Conservation (phyloP, 2,329 filamentous ascomycete genomes). For the Xylariaceae sp. region DNA sequence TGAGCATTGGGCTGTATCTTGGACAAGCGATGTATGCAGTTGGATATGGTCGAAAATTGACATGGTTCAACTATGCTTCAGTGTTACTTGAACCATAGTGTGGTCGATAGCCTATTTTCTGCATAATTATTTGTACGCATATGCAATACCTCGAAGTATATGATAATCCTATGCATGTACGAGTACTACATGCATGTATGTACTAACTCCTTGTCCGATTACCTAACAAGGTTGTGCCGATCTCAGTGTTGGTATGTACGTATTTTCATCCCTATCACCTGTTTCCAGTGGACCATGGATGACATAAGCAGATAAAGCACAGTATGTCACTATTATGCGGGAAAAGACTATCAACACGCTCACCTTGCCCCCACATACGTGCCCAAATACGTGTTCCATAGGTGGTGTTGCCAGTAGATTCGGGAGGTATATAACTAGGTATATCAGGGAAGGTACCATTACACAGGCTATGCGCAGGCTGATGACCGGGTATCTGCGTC, state of each 20-base stretch:
- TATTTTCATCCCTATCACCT: not conserved
- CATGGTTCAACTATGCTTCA: not conserved
- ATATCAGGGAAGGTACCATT: not conserved
- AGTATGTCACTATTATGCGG: not conserved
- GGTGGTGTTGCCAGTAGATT: not conserved
- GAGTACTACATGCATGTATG: too few species aligned
- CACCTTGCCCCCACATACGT: not conserved
- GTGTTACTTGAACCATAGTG: too few species aligned
- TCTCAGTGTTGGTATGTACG: not conserved
- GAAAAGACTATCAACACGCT: not conserved
- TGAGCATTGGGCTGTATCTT: not conserved
- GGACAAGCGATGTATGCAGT: not conserved
- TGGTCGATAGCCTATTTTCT: too few species aligned
- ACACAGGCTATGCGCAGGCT: not conserved
- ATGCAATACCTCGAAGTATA: too few species aligned
- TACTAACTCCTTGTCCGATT: too few species aligned
- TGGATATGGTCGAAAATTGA: not conserved
- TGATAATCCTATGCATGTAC: too few species aligned
- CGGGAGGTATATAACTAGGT: too few species aligned
- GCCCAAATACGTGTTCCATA: not conserved
- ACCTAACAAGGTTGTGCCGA: not conserved
- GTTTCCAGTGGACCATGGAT: not conserved
- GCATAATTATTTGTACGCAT: too few species aligned
- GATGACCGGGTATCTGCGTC: not conserved
- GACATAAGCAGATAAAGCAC: not conserved